phyloP scores from a whole-genome alignment of 2,329 filamentous ascomycete species.

The Penicillium expansum region DNA sequence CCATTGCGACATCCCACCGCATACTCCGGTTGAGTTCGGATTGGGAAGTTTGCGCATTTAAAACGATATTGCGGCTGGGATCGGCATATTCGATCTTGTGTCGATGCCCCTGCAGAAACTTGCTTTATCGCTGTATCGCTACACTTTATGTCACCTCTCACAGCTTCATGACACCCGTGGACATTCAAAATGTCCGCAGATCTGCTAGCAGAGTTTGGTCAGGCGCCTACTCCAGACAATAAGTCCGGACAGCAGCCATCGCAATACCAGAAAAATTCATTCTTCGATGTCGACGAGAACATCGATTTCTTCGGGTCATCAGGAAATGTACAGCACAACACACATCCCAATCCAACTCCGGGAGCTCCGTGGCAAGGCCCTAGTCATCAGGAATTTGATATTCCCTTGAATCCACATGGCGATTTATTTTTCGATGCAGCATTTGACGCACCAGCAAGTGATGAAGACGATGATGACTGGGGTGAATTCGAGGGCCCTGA shows the following conservation, averaged over 20 bases:
- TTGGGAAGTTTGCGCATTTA: neutral
- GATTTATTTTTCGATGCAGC: conserved; percentile 65
- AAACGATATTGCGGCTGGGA: neutral
- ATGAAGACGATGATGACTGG: conserved; percentile 45
- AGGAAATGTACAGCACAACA: neutral
- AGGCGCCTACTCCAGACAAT: conserved; percentile 20
- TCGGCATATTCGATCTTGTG: neutral
- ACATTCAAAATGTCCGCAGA: conserved; percentile 51
- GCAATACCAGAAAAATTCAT: conserved; percentile 16
- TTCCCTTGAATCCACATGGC: conserved; percentile 26
- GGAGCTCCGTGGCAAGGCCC: conserved; percentile 6
- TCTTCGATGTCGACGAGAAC: conserved; percentile 27
- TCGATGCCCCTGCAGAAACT: neutral
- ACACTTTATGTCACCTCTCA: neutral
- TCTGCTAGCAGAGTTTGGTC: conserved; percentile 52
- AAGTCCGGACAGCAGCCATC: conserved; percentile 7
- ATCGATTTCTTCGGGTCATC: conserved; percentile 11
- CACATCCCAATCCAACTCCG: neutral
- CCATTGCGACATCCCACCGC: conserved; percentile 13
- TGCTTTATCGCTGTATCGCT: neutral
- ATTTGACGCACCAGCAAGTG: conserved; percentile 26
- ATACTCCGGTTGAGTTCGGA: conserved; percentile 3
- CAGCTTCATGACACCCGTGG: conserved; percentile 2
- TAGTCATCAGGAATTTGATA: conserved; percentile 12
- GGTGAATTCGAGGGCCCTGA: conserved; percentile 46